Conservation (phyloP, 805 yeast species). For the Nakazawaea molendinolei region DNA sequence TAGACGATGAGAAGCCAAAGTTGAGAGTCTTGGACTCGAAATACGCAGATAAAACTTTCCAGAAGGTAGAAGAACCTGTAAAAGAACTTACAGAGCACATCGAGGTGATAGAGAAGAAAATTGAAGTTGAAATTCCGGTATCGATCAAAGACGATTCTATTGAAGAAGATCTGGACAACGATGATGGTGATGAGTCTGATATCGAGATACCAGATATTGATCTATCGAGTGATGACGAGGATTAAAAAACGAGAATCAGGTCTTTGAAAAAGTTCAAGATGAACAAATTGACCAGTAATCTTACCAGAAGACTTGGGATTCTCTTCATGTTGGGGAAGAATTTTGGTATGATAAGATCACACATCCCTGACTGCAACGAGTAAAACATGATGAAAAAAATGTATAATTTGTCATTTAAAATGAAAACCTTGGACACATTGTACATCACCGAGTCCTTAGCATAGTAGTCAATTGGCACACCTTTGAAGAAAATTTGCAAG, state of each 20-base stretch:
- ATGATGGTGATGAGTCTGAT: slow-evolving; percentile 20
- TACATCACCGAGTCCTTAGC: neutral
- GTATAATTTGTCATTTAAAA: slow-evolving; percentile 6
- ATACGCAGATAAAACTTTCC: slow-evolving; percentile 3
- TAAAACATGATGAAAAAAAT: slow-evolving; percentile 1
- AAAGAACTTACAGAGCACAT: slow-evolving; percentile 11
- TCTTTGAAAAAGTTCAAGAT: neutral
- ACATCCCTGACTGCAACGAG: slow-evolving; percentile 3
- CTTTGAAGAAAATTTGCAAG: slow-evolving; percentile 8
- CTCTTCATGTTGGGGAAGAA: neutral
- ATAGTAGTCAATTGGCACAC: neutral
- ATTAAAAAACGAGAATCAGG: slow-evolving; percentile 1
- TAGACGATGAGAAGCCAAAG: slow-evolving; percentile 14
- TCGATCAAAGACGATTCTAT: neutral
- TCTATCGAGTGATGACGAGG: slow-evolving; percentile 23
- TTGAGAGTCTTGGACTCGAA: slow-evolving; percentile 5
- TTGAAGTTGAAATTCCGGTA: neutral
- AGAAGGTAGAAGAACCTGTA: slow-evolving; percentile 3
- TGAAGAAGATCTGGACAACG: slow-evolving; percentile 10
- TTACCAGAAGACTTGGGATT: neutral
- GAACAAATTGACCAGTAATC: neutral
- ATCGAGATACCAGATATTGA: slow-evolving; percentile 31
- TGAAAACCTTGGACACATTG: neutral
- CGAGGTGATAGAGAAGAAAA: slow-evolving; percentile 6
- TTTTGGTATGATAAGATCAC: slow-evolving; percentile 5